Percentiles rank a stretch among this genome's conserved stretches.
phyloP scores from a whole-genome alignment of 495 filamentous ascomycete species.

The Hypoxylon intermedium region DNA sequence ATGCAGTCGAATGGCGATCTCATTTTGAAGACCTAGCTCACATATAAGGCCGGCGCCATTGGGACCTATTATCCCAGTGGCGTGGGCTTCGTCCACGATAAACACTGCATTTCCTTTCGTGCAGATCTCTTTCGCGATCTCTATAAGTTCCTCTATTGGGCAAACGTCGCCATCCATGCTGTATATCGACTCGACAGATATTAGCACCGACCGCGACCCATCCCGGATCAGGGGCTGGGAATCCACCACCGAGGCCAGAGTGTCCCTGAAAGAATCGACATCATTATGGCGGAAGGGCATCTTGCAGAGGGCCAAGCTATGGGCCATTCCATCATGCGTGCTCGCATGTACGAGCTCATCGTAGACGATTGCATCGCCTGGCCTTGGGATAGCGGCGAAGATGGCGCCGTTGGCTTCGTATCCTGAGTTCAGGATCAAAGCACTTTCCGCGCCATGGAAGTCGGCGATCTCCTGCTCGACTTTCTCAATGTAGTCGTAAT shows the following conservation, averaged over 20 bases:
- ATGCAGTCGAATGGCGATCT: conserved; percentile 60
- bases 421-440: conserved; percentile 65
- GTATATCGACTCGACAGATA: conserved; percentile 69
- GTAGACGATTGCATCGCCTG: conserved; percentile 67
- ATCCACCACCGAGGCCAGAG: conserved; percentile 48
- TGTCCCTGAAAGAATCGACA: conserved; percentile 49
- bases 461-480: conserved; percentile 65
- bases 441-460: conserved; percentile 63
- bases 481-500: conserved; percentile 63
- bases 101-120: conserved; percentile 62
- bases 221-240: conserved; percentile 41
- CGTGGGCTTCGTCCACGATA: conserved; percentile 72
- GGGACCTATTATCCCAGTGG: conserved; percentile 64
- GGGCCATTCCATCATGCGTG: conserved; percentile 67
- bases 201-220: conserved; percentile 49
- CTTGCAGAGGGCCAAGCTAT: conserved; percentile 54
- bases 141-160: conserved; percentile 62
- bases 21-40: conserved; percentile 62
- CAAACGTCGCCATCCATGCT: conserved; percentile 75
- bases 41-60: conserved; percentile 64
- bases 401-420: conserved; percentile 69
- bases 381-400: conserved; percentile 62
- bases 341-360: conserved; percentile 74
- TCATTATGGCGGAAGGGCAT: conserved; percentile 65
- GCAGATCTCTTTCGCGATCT: conserved; percentile 58